Evolutionary conservation across 2,329 filamentous ascomycete genomes (phyloP).

Genomic region (Chrysosphaeria jannelii): DNA sequence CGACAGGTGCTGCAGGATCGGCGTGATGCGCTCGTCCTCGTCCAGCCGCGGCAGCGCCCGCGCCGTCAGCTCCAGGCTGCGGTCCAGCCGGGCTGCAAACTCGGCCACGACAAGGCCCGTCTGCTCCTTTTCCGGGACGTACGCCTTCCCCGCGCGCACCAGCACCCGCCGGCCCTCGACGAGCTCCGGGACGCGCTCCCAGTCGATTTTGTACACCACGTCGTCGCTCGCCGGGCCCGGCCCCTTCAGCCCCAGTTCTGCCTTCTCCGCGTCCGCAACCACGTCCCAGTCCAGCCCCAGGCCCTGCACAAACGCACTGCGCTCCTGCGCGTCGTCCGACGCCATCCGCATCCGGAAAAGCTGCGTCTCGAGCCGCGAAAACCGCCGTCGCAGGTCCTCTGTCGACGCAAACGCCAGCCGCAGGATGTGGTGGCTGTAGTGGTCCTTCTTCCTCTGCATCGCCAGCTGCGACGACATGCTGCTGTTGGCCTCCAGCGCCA

Average conservation of each 20-base stretch:
- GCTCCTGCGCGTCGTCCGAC: constrained; percentile 44
- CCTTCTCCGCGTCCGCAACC: constrained; percentile 49
- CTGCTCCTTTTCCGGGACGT: constrained; percentile 67
- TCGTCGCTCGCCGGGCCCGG: constrained; percentile 25
- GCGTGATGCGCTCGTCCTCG: constrained; percentile 69
- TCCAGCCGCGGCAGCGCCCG: constrained; percentile 73
- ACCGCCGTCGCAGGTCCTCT: constrained; percentile 66
- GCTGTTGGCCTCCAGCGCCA: constrained; percentile 50
- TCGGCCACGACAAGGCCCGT: constrained; percentile 69
- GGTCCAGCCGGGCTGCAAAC: constrained; percentile 52
- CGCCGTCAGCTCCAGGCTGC: constrained; percentile 69
- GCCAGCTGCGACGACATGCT: constrained; percentile 27
- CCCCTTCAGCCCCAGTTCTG: constrained; percentile 26
- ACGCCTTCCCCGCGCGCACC: constrained; percentile 56
- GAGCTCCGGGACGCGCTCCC: constrained; percentile 73
- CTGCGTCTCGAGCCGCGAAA: constrained; percentile 62
- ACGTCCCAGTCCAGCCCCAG: constrained; percentile 64
- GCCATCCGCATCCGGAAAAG: constrained; percentile 62
- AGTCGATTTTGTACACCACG: constrained; percentile 87
- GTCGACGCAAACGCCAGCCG: constrained; percentile 77
- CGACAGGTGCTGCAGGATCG: constrained; percentile 45
- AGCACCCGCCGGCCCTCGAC: constrained; percentile 56
- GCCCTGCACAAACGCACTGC: constrained; percentile 42
- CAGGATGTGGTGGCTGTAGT: constrained; percentile 94
- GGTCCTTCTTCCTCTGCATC: constrained; percentile 67